Percentiles rank a stretch among this genome's conserved stretches.
Evolutionary conservation across 2,329 filamentous ascomycete species (phyloP).

Genomic region (Sporothrix phasma): DNA sequence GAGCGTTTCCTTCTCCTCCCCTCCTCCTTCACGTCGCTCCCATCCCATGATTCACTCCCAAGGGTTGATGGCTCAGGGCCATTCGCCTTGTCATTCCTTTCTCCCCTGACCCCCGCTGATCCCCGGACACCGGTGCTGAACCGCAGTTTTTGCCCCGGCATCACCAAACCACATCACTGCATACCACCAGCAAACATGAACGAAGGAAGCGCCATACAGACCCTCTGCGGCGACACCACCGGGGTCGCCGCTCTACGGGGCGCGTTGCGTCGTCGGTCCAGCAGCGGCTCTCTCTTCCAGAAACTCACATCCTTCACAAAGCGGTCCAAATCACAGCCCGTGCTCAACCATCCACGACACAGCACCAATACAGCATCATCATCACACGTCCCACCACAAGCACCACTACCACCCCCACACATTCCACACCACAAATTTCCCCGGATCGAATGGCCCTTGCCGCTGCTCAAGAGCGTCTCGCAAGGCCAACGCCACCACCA

Average conservation of each 20-base stretch:
- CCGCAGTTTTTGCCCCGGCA: not conserved
- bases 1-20: not conserved
- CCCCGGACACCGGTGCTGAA: no score
- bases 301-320: conserved; percentile 9
- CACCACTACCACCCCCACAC: not conserved
- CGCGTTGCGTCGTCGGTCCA: conserved; percentile 5
- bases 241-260: conserved; percentile 5
- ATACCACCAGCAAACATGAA: not conserved
- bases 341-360: not conserved
- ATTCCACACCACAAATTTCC: not conserved
- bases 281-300: conserved; percentile 10
- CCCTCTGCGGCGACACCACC: not conserved
- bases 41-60: conserved; percentile 6
- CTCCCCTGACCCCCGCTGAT: not conserved
- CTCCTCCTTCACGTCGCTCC: not conserved
- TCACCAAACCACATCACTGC: not conserved
- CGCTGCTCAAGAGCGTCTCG: conserved; percentile 7
- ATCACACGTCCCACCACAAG: not conserved
- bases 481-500: not conserved
- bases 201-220: not conserved
- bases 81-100: conserved; percentile 9
- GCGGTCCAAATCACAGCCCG: not conserved
- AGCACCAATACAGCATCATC: not conserved
- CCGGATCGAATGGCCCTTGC: conserved; percentile 5
- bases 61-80: conserved; percentile 13